phyloP scores from a whole-genome alignment of 2,329 filamentous ascomycete genomes.

The Phyllosticta citribraziliensis region DNA sequence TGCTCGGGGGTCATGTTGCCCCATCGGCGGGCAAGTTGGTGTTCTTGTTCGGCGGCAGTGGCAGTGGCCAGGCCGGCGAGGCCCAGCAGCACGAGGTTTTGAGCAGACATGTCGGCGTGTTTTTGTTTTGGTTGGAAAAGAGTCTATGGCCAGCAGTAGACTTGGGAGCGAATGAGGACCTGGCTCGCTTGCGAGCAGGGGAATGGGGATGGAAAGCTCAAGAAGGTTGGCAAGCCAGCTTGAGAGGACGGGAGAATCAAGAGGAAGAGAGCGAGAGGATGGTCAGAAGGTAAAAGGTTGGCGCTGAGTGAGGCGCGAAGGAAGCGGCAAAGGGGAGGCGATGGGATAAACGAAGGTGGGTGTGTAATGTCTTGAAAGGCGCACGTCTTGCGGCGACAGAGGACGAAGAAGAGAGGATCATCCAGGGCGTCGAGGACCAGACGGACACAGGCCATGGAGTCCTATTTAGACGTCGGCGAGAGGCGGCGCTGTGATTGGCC shows the following conservation, averaged over 20 bases:
- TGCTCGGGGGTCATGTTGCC: neutral
- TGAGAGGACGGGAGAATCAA: neutral
- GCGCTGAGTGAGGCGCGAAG: neutral
- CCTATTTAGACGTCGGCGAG: neutral
- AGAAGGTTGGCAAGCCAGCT: neutral
- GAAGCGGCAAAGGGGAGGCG: neutral
- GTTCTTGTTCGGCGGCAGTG: neutral
- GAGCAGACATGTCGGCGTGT: conserved; percentile 1
- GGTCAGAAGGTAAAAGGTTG: neutral
- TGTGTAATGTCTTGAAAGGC: neutral
- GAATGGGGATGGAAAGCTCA: neutral
- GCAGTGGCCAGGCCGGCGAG: conserved; percentile 1
- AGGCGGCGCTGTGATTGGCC: neutral
- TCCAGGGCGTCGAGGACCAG: neutral
- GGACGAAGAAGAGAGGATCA: neutral
- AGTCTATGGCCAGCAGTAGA: conserved; percentile 8
- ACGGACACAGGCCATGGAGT: neutral
- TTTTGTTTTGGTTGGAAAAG: neutral
- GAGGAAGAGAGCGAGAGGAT: neutral
- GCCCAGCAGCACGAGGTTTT: neutral
- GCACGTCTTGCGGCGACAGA: neutral
- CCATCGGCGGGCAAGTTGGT: neutral
- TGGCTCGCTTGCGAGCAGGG: conserved; percentile 6
- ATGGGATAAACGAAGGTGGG: neutral
- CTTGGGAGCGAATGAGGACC: conserved; percentile 4